Evolutionary conservation across 2,329 filamentous ascomycete species (phyloP).

Genomic region (Penicillium sp.): DNA sequence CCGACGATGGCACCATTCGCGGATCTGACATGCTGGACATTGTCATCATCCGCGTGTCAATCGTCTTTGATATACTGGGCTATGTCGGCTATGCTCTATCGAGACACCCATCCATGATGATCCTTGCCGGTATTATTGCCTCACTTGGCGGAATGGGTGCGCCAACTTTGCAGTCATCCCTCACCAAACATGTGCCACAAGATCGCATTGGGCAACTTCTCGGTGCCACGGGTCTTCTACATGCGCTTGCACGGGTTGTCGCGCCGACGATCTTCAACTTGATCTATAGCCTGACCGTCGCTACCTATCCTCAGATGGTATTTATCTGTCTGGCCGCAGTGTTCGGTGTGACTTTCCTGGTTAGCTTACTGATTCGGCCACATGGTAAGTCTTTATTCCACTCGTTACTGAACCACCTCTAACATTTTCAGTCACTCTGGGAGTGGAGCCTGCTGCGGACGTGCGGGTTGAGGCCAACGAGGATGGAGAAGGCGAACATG

Average conservation of each 20-base stretch:
- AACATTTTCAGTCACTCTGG: slow-evolving; percentile 16
- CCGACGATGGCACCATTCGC: slow-evolving; percentile 46
- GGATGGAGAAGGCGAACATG: slow-evolving; percentile 19
- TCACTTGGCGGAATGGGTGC: slow-evolving; percentile 77
- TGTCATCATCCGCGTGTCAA: slow-evolving; percentile 65
- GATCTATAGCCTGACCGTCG: slow-evolving; percentile 77
- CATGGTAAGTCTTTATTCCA: slow-evolving; percentile 56
- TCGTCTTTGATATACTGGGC: slow-evolving; percentile 71
- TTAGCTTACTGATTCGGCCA: slow-evolving; percentile 66
- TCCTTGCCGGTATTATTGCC: slow-evolving; percentile 65
- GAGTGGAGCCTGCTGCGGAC: slow-evolving; percentile 8
- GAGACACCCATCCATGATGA: slow-evolving; percentile 59
- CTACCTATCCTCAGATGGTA: slow-evolving; percentile 70
- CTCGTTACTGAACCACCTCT: background rate
- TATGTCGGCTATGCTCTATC: slow-evolving; percentile 69
- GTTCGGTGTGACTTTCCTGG: slow-evolving; percentile 61
- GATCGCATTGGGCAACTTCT: slow-evolving; percentile 81
- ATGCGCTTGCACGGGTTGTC: slow-evolving; percentile 72
- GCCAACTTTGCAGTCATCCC: slow-evolving; percentile 73
- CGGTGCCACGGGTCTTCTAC: slow-evolving; percentile 78
- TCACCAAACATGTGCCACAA: slow-evolving; percentile 86
- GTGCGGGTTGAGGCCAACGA: slow-evolving; percentile 19
- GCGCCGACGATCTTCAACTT: slow-evolving; percentile 79
- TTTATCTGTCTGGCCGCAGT: slow-evolving; percentile 68
- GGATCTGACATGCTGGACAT: slow-evolving; percentile 78